A percentile compares a stretch with the other conserved stretches of the same genome.
Evolutionary conservation across 805 yeast species (phyloP).

Genomic region (Candida nonsorbophila): DNA sequence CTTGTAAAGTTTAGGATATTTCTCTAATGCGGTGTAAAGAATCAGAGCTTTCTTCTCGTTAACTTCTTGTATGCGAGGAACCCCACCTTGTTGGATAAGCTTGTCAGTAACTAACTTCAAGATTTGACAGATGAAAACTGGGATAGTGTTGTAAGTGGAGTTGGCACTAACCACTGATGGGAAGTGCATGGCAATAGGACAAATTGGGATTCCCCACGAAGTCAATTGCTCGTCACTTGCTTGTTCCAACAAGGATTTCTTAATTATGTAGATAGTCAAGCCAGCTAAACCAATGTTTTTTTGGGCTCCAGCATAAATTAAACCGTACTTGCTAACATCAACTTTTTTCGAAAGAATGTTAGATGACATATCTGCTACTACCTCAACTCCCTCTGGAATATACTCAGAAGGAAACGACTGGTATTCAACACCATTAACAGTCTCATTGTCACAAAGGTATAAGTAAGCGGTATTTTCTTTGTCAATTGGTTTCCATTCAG

Average conservation of each 20-base stretch:
- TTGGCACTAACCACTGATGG: conserved; percentile 83
- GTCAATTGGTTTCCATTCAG: conserved; percentile 56
- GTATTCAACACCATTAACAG: conserved; percentile 93
- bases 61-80: conserved; percentile 50
- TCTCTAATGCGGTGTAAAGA: conserved; percentile 62
- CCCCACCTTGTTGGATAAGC: conserved; percentile 67
- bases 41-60: conserved; percentile 58
- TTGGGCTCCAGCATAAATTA: conserved; percentile 97
- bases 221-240: conserved; percentile 59
- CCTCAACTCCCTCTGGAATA: conserved; percentile 62
- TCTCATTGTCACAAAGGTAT: conserved; percentile 94
- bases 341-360: conserved; percentile 77
- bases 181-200: conserved; percentile 86
- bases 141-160: conserved; percentile 93
- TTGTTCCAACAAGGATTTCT: conserved; percentile 68
- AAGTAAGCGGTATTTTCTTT: conserved; percentile 73
- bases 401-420: conserved; percentile 40
- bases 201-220: conserved; percentile 60
- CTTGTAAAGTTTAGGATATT: conserved; percentile 58
- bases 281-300: conserved; percentile 98
- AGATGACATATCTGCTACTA: conserved; percentile 94
- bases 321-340: conserved; percentile 80
- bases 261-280: conserved; percentile 83
- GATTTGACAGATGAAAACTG: conserved; percentile 86
- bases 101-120: conserved; percentile 70